Base-by-base conservation (phyloP, 164 flowering plant species). In the Nelumbo lutea region DNA sequence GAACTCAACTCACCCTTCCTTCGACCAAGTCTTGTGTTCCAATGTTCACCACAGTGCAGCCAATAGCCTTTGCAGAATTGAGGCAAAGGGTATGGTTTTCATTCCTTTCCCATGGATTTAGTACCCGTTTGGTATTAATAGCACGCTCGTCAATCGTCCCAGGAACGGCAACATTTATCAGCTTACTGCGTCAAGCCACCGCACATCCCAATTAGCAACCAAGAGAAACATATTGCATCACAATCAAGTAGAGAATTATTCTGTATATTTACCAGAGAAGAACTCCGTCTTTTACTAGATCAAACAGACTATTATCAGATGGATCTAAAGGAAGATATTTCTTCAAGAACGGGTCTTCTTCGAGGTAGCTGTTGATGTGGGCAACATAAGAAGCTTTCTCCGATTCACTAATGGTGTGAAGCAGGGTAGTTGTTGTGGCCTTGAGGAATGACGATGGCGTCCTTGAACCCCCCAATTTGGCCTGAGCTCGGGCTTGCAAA, bases 101-200 rank as follows among this genome's bases (percentile, higher is more conserved):
- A 85, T 91, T 91, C 75, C 90, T 86, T 79, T 94, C 97, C 98
- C 98, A 94, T 5, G 96, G 97, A 68, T 91, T 94, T 11, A 88
- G 88, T 15, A 85, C 80, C 7, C 75, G 64, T 74, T 93, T 91
- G 43, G 94, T 91, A 77, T 93, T 93, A 66, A 93, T 91, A 46
- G 96, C 94, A 55, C 97, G 85, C 74, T 93, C 98, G 73, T 91
- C 98, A 52, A 93, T 91, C 7, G 97, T 94, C 62, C 95, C 93
- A 10, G 97, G 98, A 27, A 94, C 97, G 56, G 98, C 98, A 71
- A 93, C 86, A 83, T 93, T 93, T 61, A 93, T 93, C 70, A 93
- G 83, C 82, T 93, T 93, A 76, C 98, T 93, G 90, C 82, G 79
- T 13, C 45, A 72, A 74, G 42, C 65, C 67, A 71, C n/a, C n/a